Conservation (phyloP, 441 rosid genomes). For the Rhodomyrtus psidioides region DNA sequence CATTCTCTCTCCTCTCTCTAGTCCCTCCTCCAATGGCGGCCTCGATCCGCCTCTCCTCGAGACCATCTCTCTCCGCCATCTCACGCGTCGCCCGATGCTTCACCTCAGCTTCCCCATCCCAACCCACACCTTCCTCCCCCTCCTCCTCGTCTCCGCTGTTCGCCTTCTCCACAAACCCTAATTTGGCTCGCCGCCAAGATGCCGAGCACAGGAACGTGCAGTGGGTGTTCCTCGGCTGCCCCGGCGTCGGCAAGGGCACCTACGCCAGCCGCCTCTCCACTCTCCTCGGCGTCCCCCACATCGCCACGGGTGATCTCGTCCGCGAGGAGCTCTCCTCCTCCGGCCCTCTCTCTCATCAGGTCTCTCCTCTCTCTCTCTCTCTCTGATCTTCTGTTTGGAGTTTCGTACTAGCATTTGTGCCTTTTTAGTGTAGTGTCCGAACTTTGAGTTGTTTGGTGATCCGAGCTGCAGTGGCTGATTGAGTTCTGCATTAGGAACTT, state of each 20-base stretch:
- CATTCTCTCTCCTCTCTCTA: not conserved
- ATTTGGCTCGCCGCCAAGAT: slow-evolving; percentile 9
- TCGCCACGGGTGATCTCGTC: slow-evolving; percentile 71
- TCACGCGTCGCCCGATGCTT: slow-evolving; percentile 17
- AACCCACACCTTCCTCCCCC: slow-evolving; percentile 4
- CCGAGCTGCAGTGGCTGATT: not conserved
- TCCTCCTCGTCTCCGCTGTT: slow-evolving; percentile 5
- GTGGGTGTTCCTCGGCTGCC: slow-evolving; percentile 65
- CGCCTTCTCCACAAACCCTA: slow-evolving; percentile 14
- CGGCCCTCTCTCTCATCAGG: slow-evolving; percentile 46
- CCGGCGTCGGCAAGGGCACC: slow-evolving; percentile 71
- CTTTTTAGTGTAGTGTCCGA: not conserved
- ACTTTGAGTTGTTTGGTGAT: not conserved
- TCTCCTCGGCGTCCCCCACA: slow-evolving; percentile 62
- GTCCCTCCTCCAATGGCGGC: slow-evolving; percentile 32
- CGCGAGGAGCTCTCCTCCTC: slow-evolving; percentile 51
- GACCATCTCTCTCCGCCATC: slow-evolving; percentile 1
- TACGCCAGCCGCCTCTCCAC: slow-evolving; percentile 54
- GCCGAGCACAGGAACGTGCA: slow-evolving; percentile 48
- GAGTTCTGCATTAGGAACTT: not conserved
- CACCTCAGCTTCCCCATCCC: slow-evolving; percentile 5
- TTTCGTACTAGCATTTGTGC: not conserved
- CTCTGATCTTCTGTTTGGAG: not conserved
- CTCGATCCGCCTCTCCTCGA: slow-evolving; percentile 32
- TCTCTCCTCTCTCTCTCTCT: not conserved